Evolutionary conservation across 169 alveolate species (phyloP).

Genomic region (Plasmodium sp.): DNA sequence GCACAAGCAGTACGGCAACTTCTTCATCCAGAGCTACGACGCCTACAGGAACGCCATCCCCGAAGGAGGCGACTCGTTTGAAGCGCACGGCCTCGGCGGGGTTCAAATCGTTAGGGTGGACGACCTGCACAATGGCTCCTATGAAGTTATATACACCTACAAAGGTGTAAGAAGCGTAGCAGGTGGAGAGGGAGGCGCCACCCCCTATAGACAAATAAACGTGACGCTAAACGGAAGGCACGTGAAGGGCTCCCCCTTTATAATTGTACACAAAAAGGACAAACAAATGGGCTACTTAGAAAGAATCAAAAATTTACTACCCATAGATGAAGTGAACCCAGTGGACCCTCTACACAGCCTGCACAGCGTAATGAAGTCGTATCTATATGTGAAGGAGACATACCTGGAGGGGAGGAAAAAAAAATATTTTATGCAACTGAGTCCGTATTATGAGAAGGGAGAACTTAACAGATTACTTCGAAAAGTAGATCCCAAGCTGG

Average conservation of each 20-base stretch:
- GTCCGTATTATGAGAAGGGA: constrained; percentile 31
- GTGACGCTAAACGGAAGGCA: constrained; percentile 51
- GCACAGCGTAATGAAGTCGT: constrained; percentile 14
- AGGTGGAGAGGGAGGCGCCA: neutral
- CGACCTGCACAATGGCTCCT: constrained; percentile 67
- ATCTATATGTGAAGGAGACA: constrained; percentile 23
- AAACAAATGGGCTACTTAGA: constrained; percentile 1
- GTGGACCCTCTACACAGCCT: neutral
- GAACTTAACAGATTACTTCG: constrained; percentile 10
- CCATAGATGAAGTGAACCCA: constrained; percentile 16
- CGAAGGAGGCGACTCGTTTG: constrained; percentile 75
- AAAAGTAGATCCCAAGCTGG: constrained; percentile 24
- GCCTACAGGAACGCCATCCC: constrained; percentile 65
- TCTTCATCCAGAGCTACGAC: constrained; percentile 68
- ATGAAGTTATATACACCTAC: constrained; percentile 60
- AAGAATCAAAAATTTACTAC: constrained; percentile 25
- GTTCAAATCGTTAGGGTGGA: constrained; percentile 74
- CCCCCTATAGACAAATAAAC: constrained; percentile 44
- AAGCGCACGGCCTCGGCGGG: constrained; percentile 75
- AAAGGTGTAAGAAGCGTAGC: neutral
- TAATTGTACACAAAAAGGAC: constrained; percentile 39
- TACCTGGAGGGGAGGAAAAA: neutral
- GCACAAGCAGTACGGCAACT: constrained; percentile 20
- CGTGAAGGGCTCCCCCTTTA: constrained; percentile 66
- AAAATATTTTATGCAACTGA: constrained; percentile 9